phyloP scores from a whole-genome alignment of 164 flowering plant species.

The Nymphaea colorata region DNA sequence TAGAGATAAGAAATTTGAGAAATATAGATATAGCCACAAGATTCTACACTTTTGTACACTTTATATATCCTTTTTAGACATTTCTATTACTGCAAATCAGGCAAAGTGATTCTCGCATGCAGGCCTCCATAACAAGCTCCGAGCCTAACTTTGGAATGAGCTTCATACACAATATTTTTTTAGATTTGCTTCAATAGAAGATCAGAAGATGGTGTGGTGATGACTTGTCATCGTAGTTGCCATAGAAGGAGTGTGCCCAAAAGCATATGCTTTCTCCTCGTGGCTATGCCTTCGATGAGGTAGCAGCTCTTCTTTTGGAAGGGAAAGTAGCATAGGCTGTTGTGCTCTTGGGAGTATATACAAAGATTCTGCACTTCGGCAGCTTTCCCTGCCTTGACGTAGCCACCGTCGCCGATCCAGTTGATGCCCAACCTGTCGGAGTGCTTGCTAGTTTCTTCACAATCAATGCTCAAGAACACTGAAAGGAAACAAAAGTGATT shows the following conservation, averaged over 20 bases:
- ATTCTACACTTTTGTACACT: too few relatives aligned
- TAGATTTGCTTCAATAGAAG: too few relatives aligned
- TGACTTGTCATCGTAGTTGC: slow-evolving; percentile 23
- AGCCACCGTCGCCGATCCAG: slow-evolving; percentile 19
- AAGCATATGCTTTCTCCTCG: slow-evolving; percentile 8
- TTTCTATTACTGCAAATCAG: too few relatives aligned
- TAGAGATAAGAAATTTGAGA: too few relatives aligned
- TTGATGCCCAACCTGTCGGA: slow-evolving; percentile 8
- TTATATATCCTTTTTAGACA: too few relatives aligned
- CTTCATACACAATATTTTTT: too few relatives aligned
- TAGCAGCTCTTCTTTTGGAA: slow-evolving; percentile 27
- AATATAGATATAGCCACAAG: too few relatives aligned
- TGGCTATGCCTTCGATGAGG: slow-evolving; percentile 2
- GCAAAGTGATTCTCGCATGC: too few relatives aligned
- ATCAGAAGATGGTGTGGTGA: too few relatives aligned
- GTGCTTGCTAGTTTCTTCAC: slow-evolving; percentile 14
- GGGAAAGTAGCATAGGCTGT: slow-evolving; percentile 25
- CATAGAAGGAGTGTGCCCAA: slow-evolving; percentile 19
- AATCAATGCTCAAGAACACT: slow-evolving; percentile 24
- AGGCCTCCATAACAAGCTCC: too few relatives aligned
- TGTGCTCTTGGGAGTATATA: slow-evolving; percentile 8
- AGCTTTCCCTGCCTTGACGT: slow-evolving; percentile 12
- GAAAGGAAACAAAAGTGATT: too few relatives aligned
- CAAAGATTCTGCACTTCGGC: slow-evolving; percentile 2
- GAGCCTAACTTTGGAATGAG: too few relatives aligned